phyloP scores from a whole-genome alignment of 2,329 filamentous ascomycete genomes.

The Pestalotiopsis sp. region DNA sequence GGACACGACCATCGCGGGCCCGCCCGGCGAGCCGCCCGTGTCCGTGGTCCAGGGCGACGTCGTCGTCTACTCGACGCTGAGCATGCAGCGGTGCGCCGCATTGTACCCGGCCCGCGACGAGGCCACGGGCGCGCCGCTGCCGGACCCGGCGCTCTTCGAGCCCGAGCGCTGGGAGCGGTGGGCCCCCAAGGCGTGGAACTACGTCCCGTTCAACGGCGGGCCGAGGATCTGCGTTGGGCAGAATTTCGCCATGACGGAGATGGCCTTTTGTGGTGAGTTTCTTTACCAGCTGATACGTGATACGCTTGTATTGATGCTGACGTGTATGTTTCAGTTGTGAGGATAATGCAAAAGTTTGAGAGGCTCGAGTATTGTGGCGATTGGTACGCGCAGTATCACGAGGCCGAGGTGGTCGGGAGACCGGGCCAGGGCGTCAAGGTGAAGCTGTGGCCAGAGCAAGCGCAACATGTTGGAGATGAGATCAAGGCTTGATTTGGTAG shows the following conservation, averaged over 20 bases:
- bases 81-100: slow-evolving; percentile 53
- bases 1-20: slow-evolving; percentile 26
- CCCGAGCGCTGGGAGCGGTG: slow-evolving; percentile 55
- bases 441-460: slow-evolving; percentile 36
- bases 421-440: slow-evolving; percentile 46
- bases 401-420: slow-evolving; percentile 46
- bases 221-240: slow-evolving; percentile 61
- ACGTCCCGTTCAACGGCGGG: slow-evolving; percentile 56
- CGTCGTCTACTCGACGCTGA: slow-evolving; percentile 52
- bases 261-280: slow-evolving; percentile 49
- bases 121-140: slow-evolving; percentile 32
- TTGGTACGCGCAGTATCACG: slow-evolving; percentile 46
- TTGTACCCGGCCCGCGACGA: slow-evolving; percentile 46
- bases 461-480: not conserved
- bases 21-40: slow-evolving; percentile 36
- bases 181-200: slow-evolving; percentile 57
- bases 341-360: slow-evolving; percentile 64
- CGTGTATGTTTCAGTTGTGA: slow-evolving; percentile 37
- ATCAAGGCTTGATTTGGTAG: not conserved
- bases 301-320: slow-evolving; percentile 22
- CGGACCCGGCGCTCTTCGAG: slow-evolving; percentile 43
- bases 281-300: not conserved
- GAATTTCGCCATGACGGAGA: slow-evolving; percentile 62
- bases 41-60: slow-evolving; percentile 49
- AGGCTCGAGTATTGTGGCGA: slow-evolving; percentile 51